These are phyloP conservation scores for Coemansia sp. DNA, from an alignment of 192 early-diverging fungal species.

Conservation along the genomic window DNA sequence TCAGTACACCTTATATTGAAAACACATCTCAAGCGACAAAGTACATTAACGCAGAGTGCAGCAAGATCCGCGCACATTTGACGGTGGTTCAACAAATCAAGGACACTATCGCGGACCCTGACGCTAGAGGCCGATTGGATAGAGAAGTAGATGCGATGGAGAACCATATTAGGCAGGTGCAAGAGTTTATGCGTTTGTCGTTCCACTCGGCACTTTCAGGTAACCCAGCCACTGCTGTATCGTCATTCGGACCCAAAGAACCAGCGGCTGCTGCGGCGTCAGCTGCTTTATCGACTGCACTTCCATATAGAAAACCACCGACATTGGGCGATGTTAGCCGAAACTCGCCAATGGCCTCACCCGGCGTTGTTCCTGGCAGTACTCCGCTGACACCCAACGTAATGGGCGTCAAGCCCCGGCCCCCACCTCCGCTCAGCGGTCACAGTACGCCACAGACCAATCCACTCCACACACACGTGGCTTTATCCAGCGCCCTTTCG, in stretches of 20 bases:
- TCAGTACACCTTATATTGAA: conserved; percentile 21
- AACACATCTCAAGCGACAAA: conserved; percentile 46
- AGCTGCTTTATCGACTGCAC: background rate
- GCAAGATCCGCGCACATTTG: conserved; percentile 44
- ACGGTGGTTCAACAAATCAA: conserved; percentile 37
- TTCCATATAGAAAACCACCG: background rate
- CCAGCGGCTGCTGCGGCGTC: background rate
- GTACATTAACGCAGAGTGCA: conserved; percentile 42
- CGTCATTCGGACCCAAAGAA: conserved; percentile 33
- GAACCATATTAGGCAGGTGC: conserved; percentile 39
- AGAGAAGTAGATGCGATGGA: conserved; percentile 32
- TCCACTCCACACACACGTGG: conserved; percentile 36
- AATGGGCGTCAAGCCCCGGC: conserved; percentile 20
- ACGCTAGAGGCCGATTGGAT: conserved; percentile 33
- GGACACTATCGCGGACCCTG: conserved; percentile 29
- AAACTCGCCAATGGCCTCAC: conserved; percentile 5
- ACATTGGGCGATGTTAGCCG: conserved; percentile 1
- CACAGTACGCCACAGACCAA: conserved; percentile 18
- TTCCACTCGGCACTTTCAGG: conserved; percentile 44
- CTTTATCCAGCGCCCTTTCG: conserved; percentile 45
- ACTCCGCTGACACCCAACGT: conserved; percentile 39
- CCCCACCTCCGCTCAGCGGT: conserved; percentile 15
- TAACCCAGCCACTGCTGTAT: conserved; percentile 35
- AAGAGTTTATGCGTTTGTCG: conserved; percentile 45
- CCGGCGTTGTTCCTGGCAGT: background rate